Percentiles rank a stretch among this genome's conserved stretches.
phyloP scores from a whole-genome alignment of 2,329 filamentous ascomycete species.

The Exophiala aquamarina region DNA sequence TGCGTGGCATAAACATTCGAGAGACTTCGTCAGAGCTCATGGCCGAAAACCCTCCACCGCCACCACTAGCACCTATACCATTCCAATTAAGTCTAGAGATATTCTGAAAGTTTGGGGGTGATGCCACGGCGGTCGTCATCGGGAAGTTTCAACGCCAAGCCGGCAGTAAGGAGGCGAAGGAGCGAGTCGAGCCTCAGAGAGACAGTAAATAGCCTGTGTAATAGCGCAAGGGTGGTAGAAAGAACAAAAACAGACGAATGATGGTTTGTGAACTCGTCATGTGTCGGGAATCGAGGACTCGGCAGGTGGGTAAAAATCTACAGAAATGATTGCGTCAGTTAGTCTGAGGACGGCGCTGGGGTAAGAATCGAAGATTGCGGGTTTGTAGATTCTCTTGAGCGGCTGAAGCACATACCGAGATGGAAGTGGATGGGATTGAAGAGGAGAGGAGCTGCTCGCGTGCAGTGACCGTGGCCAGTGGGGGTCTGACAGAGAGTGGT shows the following conservation, averaged over 20 bases:
- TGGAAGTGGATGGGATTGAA: background rate
- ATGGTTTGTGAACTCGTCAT: slow-evolving; percentile 24
- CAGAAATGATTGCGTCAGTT: slow-evolving; percentile 9
- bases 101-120: slow-evolving; percentile 63
- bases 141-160: slow-evolving; percentile 10
- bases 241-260: slow-evolving; percentile 17
- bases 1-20: slow-evolving; percentile 84
- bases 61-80: slow-evolving; percentile 56
- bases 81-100: slow-evolving; percentile 63
- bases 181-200: background rate
- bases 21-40: slow-evolving; percentile 82
- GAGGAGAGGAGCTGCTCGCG: slow-evolving; percentile 19
- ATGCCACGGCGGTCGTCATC: slow-evolving; percentile 66
- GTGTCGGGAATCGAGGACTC: slow-evolving; percentile 21
- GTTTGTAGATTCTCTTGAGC: background rate
- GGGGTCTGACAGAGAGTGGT: slow-evolving; percentile 17
- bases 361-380: background rate
- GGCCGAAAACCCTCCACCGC: slow-evolving; percentile 62
- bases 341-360: background rate
- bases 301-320: slow-evolving; percentile 4
- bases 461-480: slow-evolving; percentile 15
- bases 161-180: background rate
- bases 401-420: slow-evolving; percentile 12
- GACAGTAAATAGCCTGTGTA: background rate
- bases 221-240: background rate